A percentile compares a stretch with the other conserved stretches of the same genome.
Evolutionary conservation across 208 protist genomes (phyloP).

Genomic region (Leishmania lainsoni): DNA sequence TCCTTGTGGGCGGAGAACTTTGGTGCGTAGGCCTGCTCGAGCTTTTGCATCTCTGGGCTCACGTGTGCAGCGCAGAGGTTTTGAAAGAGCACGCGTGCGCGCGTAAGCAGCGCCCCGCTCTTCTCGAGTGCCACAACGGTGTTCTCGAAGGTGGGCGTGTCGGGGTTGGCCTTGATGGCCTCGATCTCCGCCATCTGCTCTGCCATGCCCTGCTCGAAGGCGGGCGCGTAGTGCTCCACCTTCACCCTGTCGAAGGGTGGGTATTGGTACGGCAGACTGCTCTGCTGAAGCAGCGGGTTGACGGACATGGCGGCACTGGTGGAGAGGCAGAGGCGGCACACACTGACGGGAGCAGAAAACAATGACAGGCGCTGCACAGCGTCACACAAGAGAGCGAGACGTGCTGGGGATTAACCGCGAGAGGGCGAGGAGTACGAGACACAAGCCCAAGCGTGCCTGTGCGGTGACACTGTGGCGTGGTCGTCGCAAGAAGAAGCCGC

Average conservation of each 20-base stretch:
- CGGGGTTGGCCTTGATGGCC: slow-evolving; percentile 21
- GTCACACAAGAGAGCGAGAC: too few species aligned
- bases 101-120: slow-evolving; percentile 34
- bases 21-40: slow-evolving; percentile 45
- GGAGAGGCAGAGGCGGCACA: too few species aligned
- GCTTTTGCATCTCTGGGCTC: slow-evolving; percentile 41
- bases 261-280: slow-evolving; percentile 45
- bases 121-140: slow-evolving; percentile 51
- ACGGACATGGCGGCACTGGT: slow-evolving; percentile 12
- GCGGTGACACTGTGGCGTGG: too few species aligned
- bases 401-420: too few species aligned
- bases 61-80: slow-evolving; percentile 54
- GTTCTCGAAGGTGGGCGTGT: slow-evolving; percentile 52
- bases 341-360: too few species aligned
- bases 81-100: slow-evolving; percentile 30
- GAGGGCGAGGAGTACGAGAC: too few species aligned
- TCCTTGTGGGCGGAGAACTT: slow-evolving; percentile 44
- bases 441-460: too few species aligned
- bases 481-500: too few species aligned
- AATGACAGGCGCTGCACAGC: too few species aligned
- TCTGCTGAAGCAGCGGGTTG: slow-evolving; percentile 47
- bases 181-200: slow-evolving; percentile 52
- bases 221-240: slow-evolving; percentile 54
- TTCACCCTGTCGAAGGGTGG: slow-evolving; percentile 51
- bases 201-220: slow-evolving; percentile 55